These are phyloP conservation scores for Dendrothele bispora DNA, from an alignment of 768 basidiomycete species.

Conservation along the genomic window DNA sequence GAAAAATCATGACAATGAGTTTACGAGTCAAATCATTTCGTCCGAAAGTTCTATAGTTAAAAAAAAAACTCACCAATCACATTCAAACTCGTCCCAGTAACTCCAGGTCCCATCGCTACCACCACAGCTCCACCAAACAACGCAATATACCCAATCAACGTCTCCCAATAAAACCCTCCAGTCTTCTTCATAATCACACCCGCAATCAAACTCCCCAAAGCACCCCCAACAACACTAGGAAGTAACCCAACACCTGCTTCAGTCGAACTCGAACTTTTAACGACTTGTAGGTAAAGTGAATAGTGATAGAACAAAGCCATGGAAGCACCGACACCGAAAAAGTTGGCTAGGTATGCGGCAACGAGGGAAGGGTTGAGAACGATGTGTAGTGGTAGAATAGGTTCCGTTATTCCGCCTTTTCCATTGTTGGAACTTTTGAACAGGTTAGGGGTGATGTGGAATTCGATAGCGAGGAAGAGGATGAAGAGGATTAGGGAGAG, in stretches of 20 bases:
- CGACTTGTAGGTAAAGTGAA: constrained; percentile 60
- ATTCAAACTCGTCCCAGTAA: too few relatives aligned
- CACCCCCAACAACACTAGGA: constrained; percentile 43
- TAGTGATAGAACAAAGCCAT: constrained; percentile 52
- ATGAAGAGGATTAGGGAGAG: constrained; percentile 28
- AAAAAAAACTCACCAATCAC: constrained; percentile 35
- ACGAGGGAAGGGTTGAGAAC: constrained; percentile 49
- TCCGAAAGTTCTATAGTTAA: too few relatives aligned
- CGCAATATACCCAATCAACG: constrained; percentile 39
- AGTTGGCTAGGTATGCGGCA: constrained; percentile 58
- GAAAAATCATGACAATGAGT: neutral
- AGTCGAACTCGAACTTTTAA: constrained; percentile 44
- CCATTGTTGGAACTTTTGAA: too few relatives aligned
- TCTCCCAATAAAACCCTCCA: constrained; percentile 56
- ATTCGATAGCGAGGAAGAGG: constrained; percentile 47
- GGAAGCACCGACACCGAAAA: constrained; percentile 49
- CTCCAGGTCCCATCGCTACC: too few relatives aligned
- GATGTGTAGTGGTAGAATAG: constrained; percentile 58
- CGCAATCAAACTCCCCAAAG: constrained; percentile 48
- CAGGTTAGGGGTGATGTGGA: too few relatives aligned
- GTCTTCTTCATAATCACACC: constrained; percentile 60
- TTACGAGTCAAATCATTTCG: neutral
- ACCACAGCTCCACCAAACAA: constrained; percentile 40
- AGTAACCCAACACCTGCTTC: constrained; percentile 55
- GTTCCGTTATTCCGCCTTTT: constrained; percentile 55